phyloP scores from a whole-genome alignment of 2,329 filamentous ascomycete species.

The Sclerotinia glacialis region DNA sequence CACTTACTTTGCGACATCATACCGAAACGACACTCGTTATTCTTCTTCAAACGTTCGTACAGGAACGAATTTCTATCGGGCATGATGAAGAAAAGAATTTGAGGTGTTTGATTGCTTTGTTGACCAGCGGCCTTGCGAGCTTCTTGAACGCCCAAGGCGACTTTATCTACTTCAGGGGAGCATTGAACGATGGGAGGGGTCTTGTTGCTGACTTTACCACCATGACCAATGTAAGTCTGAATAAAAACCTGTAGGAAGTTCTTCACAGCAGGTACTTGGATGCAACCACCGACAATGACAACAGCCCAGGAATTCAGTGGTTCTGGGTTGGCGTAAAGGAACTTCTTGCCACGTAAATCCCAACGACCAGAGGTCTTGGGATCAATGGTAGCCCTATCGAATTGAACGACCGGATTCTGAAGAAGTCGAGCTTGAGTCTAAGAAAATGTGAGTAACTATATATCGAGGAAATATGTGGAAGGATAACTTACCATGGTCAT shows the following conservation, averaged over 20 bases:
- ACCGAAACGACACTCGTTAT: constrained; percentile 80
- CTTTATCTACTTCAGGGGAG: constrained; percentile 16
- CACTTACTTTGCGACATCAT: constrained; percentile 65
- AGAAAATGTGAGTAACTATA: constrained; percentile 23
- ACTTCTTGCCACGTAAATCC: constrained; percentile 82
- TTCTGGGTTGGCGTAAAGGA: constrained; percentile 60
- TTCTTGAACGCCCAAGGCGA: constrained; percentile 24
- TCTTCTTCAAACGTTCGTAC: constrained; percentile 88
- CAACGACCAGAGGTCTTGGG: constrained; percentile 73
- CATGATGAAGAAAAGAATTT: constrained; percentile 79
- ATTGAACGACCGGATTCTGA: constrained; percentile 67
- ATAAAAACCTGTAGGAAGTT: constrained; percentile 61
- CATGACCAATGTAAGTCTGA: constrained; percentile 58
- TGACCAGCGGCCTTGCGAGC: constrained; percentile 30
- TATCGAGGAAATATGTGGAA: background rate
- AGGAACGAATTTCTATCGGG: constrained; percentile 65
- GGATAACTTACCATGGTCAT: constrained; percentile 53
- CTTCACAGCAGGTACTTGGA: constrained; percentile 47
- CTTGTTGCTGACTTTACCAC: constrained; percentile 52
- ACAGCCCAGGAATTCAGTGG: constrained; percentile 74
- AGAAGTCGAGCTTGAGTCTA: constrained; percentile 68
- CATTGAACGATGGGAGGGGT: constrained; percentile 44
- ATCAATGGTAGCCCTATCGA: constrained; percentile 48
- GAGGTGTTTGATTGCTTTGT: constrained; percentile 46
- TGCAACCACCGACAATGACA: constrained; percentile 58